Conservation (phyloP, 768 basidiomycete genomes). For the Amanita polypyramis region DNA sequence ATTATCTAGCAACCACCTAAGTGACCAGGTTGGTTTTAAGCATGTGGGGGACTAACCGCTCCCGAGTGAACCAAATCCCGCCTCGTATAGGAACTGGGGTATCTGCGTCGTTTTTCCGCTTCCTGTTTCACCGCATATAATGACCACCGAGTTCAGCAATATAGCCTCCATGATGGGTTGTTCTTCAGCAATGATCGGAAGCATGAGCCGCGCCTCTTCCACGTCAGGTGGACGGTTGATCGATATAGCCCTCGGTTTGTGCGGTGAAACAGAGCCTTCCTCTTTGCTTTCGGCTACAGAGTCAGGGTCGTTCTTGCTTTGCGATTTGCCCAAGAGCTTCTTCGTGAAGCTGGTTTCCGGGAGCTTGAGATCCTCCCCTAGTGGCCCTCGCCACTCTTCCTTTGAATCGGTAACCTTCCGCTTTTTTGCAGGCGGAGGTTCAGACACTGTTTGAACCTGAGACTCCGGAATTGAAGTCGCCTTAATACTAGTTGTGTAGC, state of each 20-base stretch:
- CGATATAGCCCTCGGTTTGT: conserved; percentile 32
- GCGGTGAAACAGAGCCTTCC: conserved; percentile 5
- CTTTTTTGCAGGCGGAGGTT: conserved; percentile 22
- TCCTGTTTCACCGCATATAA: conserved; percentile 89
- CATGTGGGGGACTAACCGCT: conserved; percentile 46
- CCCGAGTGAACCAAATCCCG: conserved; percentile 78
- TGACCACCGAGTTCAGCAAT: conserved; percentile 73
- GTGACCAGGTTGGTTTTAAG: conserved; percentile 2
- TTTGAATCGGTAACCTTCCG: conserved; percentile 27
- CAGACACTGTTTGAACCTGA: conserved; percentile 4
- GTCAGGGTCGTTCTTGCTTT: conserved; percentile 7
- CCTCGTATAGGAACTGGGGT: conserved; percentile 97
- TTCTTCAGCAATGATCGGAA: conserved; percentile 91
- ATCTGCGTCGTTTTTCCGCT: conserved; percentile 98
- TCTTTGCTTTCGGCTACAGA: conserved; percentile 10
- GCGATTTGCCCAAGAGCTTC: conserved; percentile 19
- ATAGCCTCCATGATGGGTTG: conserved; percentile 92
- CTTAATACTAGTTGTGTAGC: conserved; percentile 13
- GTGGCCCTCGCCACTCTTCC: conserved; percentile 58
- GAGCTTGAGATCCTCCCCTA: conserved; percentile 61
- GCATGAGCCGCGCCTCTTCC: conserved; percentile 61
- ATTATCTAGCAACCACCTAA: conserved; percentile 51
- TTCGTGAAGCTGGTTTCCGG: conserved; percentile 60
- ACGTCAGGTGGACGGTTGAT: conserved; percentile 62
- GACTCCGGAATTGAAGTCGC: conserved; percentile 13